A percentile compares a stretch with the other conserved stretches of the same genome.
Conservation (phyloP, 2,329 filamentous ascomycete species). For the Cercospora nicotianae region DNA sequence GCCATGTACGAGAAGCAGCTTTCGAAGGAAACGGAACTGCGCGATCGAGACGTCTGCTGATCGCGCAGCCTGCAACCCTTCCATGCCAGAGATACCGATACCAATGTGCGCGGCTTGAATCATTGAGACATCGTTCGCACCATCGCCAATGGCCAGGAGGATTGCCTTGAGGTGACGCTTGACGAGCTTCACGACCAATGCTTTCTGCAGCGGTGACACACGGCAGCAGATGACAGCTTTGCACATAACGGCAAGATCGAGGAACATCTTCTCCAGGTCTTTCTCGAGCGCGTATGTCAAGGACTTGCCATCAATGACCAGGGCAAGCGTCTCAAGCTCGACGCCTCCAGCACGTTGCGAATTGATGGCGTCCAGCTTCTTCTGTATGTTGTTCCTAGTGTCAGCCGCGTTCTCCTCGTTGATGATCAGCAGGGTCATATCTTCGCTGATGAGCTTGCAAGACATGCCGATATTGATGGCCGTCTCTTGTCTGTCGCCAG, state of each 20-base stretch:
- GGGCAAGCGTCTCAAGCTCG: slow-evolving; percentile 81
- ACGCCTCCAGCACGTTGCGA: slow-evolving; percentile 75
- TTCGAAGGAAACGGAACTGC: slow-evolving; percentile 92
- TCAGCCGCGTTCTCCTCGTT: slow-evolving; percentile 81
- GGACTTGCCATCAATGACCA: slow-evolving; percentile 95
- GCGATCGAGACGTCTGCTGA: slow-evolving; percentile 95
- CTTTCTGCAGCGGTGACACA: slow-evolving; percentile 95
- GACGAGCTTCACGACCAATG: slow-evolving; percentile 94
- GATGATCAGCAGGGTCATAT: slow-evolving; percentile 96
- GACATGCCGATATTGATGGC: slow-evolving; percentile 99
- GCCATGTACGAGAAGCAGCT: slow-evolving; percentile 90
- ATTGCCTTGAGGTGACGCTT: slow-evolving; percentile 92
- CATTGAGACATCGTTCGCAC: slow-evolving; percentile 99
- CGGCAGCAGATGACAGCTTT: slow-evolving; percentile 98
- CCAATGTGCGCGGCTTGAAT: slow-evolving; percentile 98
- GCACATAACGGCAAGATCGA: slow-evolving; percentile 91
- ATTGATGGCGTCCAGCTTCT: slow-evolving; percentile 88
- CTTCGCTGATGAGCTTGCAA: slow-evolving; percentile 95
- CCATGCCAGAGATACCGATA: slow-evolving; percentile 93
- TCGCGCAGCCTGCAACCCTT: slow-evolving; percentile 93
- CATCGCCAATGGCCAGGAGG: slow-evolving; percentile 92
- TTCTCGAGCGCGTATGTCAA: slow-evolving; percentile 90
- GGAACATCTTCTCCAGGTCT: slow-evolving; percentile 88
- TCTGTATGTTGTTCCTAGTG: slow-evolving; percentile 84
- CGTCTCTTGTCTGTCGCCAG: slow-evolving; percentile 95